Conservation (phyloP, 106 monocot species). For the Allium fistulosum region DNA sequence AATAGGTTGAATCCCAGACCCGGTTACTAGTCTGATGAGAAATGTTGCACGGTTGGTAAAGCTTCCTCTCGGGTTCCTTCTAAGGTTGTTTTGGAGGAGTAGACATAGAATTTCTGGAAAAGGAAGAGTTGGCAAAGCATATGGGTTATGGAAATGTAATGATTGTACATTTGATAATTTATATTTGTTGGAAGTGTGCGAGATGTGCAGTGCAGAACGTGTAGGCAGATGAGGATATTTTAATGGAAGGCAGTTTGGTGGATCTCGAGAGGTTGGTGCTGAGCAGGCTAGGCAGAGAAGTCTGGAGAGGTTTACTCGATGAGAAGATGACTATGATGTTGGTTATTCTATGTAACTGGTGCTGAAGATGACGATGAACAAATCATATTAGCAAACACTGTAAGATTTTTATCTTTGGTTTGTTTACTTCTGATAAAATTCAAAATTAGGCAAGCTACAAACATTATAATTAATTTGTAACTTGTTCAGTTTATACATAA, state of each 20-base stretch:
- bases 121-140: slow-evolving; percentile 6
- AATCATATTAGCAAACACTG: no score
- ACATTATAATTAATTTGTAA: no score
- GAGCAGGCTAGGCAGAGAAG: slow-evolving; percentile 43
- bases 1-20: no score
- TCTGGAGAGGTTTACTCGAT: slow-evolving; percentile 34
- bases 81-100: slow-evolving; percentile 18
- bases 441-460: no score
- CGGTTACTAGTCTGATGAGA: slow-evolving; percentile 33
- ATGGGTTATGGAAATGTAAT: slow-evolving; percentile 61
- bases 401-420: no score
- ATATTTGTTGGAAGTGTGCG: slow-evolving; percentile 51
- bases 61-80: slow-evolving; percentile 53
- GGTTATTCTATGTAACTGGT: no score
- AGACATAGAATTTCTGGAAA: no score
- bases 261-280: slow-evolving; percentile 1
- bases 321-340: neutral
- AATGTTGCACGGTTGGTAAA: slow-evolving; percentile 18
- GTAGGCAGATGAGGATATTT: slow-evolving; percentile 12
- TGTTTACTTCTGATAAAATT: no score
- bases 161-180: slow-evolving; percentile 72
- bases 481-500: no score
- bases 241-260: neutral
- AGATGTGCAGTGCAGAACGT: slow-evolving; percentile 65
- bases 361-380: no score